Conservation (phyloP, 768 basidiomycete genomes). For the Kwoniella bestiolae region DNA sequence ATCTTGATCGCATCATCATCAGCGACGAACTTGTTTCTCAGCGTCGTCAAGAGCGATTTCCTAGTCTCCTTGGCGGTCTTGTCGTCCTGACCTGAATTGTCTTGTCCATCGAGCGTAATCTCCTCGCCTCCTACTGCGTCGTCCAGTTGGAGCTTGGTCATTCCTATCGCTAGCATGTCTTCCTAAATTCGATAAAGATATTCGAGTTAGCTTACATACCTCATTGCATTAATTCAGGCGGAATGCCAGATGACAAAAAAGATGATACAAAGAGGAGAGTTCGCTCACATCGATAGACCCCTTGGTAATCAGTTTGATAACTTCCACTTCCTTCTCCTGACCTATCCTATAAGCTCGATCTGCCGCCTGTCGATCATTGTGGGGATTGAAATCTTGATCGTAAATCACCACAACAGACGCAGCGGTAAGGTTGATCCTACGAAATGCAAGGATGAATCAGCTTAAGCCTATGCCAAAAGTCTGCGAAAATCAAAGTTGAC, state of each 20-base stretch:
- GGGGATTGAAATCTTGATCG: slow-evolving; percentile 94
- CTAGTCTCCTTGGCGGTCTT: slow-evolving; percentile 80
- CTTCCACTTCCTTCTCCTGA: slow-evolving; percentile 76
- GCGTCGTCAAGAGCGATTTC: slow-evolving; percentile 78
- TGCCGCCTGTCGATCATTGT: slow-evolving; percentile 94
- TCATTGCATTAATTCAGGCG: too few species aligned
- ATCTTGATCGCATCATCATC: slow-evolving; percentile 7
- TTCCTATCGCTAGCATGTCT: slow-evolving; percentile 86
- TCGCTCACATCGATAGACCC: slow-evolving; percentile 80
- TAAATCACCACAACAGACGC: slow-evolving; percentile 93
- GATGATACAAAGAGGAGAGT: neutral
- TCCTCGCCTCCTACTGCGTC: slow-evolving; percentile 85
- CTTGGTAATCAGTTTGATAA: slow-evolving; percentile 87
- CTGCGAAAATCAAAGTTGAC: too few species aligned
- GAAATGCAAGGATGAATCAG: neutral
- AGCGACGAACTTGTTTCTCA: slow-evolving; percentile 77
- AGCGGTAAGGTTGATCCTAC: slow-evolving; percentile 90
- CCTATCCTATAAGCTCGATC: slow-evolving; percentile 93
- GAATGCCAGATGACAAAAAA: too few species aligned
- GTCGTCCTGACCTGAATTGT: slow-evolving; percentile 61
- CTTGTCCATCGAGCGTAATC: slow-evolving; percentile 64
- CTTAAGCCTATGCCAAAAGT: too few species aligned
- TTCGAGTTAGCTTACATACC: neutral
- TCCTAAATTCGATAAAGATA: slow-evolving; percentile 62
- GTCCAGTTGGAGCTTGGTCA: slow-evolving; percentile 88